phyloP scores from a whole-genome alignment of 2,329 filamentous ascomycete genomes.

The Apiospora malaysiana region DNA sequence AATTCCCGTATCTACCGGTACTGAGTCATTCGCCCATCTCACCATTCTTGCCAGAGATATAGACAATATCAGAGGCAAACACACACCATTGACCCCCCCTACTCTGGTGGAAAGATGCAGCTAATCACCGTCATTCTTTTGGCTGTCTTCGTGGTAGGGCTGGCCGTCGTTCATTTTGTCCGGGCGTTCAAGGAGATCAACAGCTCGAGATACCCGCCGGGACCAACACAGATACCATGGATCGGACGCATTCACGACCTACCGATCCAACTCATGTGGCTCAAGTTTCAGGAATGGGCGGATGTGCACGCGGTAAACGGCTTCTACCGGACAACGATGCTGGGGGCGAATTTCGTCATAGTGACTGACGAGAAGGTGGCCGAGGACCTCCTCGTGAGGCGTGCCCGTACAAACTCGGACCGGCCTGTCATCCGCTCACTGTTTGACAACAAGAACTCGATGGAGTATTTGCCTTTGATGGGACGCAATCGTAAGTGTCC shows the following conservation, averaged over 20 bases:
- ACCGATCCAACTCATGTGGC: conserved; percentile 56
- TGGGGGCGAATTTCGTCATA: conserved; percentile 46
- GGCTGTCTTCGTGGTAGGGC: conserved; percentile 29
- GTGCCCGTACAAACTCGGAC: conserved; percentile 58
- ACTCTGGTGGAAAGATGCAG: conserved; percentile 33
- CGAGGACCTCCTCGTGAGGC: conserved; percentile 58
- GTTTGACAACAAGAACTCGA: conserved; percentile 61
- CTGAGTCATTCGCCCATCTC: too few relatives aligned
- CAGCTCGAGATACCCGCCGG: conserved; percentile 37
- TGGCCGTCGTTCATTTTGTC: conserved; percentile 33
- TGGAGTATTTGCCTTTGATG: conserved; percentile 63
- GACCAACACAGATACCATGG: conserved; percentile 41
- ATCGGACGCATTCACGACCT: conserved; percentile 51
- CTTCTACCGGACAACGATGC: conserved; percentile 43
- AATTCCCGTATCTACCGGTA: neutral
- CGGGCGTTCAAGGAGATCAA: conserved; percentile 40
- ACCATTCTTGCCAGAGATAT: neutral
- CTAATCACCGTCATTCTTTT: conserved; percentile 33
- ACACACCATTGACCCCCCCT: neutral
- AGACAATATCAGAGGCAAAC: neutral
- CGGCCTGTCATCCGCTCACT: conserved; percentile 53
- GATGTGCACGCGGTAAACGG: conserved; percentile 39
- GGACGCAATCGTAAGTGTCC: conserved; percentile 56
- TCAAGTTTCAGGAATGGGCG: conserved; percentile 54
- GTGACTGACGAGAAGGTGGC: conserved; percentile 58